phyloP scores from a whole-genome alignment of 495 filamentous ascomycete species.

The Xylaria grammica region DNA sequence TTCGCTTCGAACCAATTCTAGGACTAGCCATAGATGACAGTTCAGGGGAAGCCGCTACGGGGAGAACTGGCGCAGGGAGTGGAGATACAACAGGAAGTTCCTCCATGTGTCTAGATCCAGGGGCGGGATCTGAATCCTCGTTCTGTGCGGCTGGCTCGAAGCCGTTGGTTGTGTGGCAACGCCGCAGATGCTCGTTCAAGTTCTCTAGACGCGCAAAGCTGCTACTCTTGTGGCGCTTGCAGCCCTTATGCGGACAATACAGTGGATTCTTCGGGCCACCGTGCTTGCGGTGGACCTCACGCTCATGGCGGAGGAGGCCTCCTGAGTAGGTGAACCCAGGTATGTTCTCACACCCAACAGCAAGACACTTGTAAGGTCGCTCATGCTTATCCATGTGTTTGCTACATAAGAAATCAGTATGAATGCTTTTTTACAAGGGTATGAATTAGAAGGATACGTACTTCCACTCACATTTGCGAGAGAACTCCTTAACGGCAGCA shows the following conservation, averaged over 20 bases:
- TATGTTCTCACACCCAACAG: slow-evolving; percentile 80
- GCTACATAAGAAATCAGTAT: slow-evolving; percentile 46
- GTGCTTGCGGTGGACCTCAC: slow-evolving; percentile 88
- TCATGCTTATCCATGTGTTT: slow-evolving; percentile 99
- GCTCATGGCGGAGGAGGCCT: slow-evolving; percentile 83
- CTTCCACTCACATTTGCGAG: slow-evolving; percentile 91
- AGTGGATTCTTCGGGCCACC: slow-evolving; percentile 79
- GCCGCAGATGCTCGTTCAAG: slow-evolving; percentile 82
- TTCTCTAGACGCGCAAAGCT: slow-evolving; percentile 90
- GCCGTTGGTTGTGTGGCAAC: slow-evolving; percentile 64
- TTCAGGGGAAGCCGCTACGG: neutral
- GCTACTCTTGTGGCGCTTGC: slow-evolving; percentile 76
- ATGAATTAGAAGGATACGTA: slow-evolving; percentile 52
- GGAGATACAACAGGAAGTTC: neutral
- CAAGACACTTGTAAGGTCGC: slow-evolving; percentile 81
- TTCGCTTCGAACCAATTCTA: neutral
- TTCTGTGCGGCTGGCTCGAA: neutral
- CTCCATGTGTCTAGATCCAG: neutral
- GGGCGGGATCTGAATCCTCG: neutral
- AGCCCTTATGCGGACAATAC: slow-evolving; percentile 78
- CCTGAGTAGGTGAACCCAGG: slow-evolving; percentile 94
- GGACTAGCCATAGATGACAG: slow-evolving; percentile 4
- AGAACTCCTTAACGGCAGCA: slow-evolving; percentile 64
- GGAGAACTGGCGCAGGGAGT: neutral
- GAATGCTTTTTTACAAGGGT: neutral